Evolutionary conservation across 2,329 filamentous ascomycete genomes (phyloP), one percentile per base, ranked within the genome.

Genomic region (Acephala macrosclerotiorum): DNA sequence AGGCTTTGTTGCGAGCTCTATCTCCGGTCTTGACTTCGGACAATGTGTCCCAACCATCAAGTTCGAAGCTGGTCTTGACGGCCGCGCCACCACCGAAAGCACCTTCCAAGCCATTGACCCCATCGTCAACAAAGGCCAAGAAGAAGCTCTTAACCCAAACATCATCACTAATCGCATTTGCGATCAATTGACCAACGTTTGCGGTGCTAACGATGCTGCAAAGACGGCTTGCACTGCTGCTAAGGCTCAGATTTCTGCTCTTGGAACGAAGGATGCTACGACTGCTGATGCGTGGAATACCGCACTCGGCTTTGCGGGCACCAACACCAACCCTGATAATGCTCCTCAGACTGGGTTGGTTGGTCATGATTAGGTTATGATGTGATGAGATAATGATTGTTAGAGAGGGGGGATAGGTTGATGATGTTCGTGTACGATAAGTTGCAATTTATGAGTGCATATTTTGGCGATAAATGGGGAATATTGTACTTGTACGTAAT

Each of bases 161-260:
- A 91, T 91, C 81, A 91, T 91, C 81, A 90, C 88, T 76, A 91
- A 90, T 83, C 85, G 88, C 67, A 87, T 91, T 76, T 89, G 87
- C 78, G 89, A 91, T 77, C 87, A 91, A 80, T 83, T 91, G 65
- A 83, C 78, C 74, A 91, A 90, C 78, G 87, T 89, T 42, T 91
- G 89, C 79, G 79, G 81, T 45, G 89, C 89, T 61, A 88, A 88
- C 74, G 81, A 80, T 29, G 87, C 85, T 3, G 89, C 88, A 61
- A 81, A 85, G 69, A 75, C 81, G 7, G 81, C 82, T 9, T 89
- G 86, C 77, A 71, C 76, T 60, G 76, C 78, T 25, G 88, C 87
- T 2, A 80, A 88, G 78, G 80, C 84, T 0, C 74, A 82, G 74
- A 83, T 89, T 58, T 66, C 79, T 72, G 82, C 82, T 1, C 75